phyloP scores from a whole-genome alignment of 2,329 filamentous ascomycete genomes.

The Paecilomyces variotii region DNA sequence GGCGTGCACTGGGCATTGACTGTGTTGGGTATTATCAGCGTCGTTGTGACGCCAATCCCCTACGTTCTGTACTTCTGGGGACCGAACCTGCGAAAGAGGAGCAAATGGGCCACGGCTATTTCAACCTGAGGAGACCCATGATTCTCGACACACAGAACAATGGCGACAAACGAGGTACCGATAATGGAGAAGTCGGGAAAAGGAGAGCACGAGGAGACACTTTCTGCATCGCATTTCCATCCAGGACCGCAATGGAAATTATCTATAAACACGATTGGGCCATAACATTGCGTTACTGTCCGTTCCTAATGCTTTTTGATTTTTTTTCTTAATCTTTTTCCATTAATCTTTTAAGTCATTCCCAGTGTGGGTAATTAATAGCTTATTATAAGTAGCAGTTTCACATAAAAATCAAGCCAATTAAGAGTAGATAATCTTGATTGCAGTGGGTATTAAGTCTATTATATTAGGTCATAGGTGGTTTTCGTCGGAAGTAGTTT shows the following conservation, averaged over 20 bases:
- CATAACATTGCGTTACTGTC: background rate
- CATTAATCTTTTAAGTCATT: background rate
- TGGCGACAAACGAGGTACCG: too few relatives aligned
- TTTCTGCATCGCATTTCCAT: too few relatives aligned
- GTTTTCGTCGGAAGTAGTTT: background rate
- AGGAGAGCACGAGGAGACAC: too few relatives aligned
- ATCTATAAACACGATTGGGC: background rate
- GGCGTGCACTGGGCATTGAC: conserved; percentile 38
- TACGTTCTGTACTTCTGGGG: conserved; percentile 15
- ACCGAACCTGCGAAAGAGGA: background rate
- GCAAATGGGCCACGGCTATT: background rate
- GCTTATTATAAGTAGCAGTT: background rate
- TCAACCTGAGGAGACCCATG: background rate
- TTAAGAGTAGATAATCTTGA: background rate
- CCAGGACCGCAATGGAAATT: background rate
- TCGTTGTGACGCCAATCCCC: conserved; percentile 36
- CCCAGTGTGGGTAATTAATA: background rate
- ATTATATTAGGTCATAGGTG: conserved; percentile 3
- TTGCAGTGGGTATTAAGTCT: background rate
- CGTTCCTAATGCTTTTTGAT: background rate
- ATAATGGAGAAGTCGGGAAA: too few relatives aligned
- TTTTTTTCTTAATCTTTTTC: background rate
- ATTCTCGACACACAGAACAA: background rate
- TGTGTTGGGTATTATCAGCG: conserved; percentile 31
- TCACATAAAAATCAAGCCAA: background rate